These are phyloP conservation scores for Phytophthora tubulina DNA, from an alignment of 352 stramenopile species.

Conservation along the genomic window DNA sequence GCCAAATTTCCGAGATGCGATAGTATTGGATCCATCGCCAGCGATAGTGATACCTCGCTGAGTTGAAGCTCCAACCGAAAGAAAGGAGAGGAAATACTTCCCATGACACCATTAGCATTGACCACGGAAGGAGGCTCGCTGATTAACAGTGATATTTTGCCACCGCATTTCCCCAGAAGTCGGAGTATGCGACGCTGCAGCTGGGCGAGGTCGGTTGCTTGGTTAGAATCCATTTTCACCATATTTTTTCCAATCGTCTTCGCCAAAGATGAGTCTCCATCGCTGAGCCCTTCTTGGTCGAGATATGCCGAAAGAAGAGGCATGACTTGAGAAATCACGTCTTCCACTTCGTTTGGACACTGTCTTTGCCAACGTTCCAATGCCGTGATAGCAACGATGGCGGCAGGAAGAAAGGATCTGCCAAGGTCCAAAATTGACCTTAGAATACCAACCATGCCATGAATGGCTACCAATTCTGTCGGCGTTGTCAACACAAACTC, in stretches of 20 bases:
- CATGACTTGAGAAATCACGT: conserved; percentile 50
- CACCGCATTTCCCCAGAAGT: conserved; percentile 65
- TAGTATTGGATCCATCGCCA: conserved; percentile 64
- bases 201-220: conserved; percentile 47
- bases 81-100: conserved; percentile 36
- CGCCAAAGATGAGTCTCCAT: conserved; percentile 10
- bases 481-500: conserved; percentile 72
- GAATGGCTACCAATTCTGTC: conserved; percentile 43
- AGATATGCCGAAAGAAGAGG: conserved; percentile 66
- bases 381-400: conserved; percentile 58
- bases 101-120: conserved; percentile 21
- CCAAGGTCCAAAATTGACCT: conserved; percentile 68
- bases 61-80: conserved; percentile 60
- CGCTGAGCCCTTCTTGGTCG: conserved; percentile 44
- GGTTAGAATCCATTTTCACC: conserved; percentile 16
- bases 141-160: conserved; percentile 56
- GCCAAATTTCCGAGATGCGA: conserved; percentile 61
- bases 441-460: conserved; percentile 47
- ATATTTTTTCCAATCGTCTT: conserved; percentile 15
- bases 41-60: conserved; percentile 46
- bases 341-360: conserved; percentile 39
- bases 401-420: conserved; percentile 68
- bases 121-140: conserved; percentile 40
- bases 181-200: conserved; percentile 72
- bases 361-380: conserved; percentile 68